phyloP scores from a whole-genome alignment of 192 early-diverging fungal species.

The Linnemannia zychae region DNA sequence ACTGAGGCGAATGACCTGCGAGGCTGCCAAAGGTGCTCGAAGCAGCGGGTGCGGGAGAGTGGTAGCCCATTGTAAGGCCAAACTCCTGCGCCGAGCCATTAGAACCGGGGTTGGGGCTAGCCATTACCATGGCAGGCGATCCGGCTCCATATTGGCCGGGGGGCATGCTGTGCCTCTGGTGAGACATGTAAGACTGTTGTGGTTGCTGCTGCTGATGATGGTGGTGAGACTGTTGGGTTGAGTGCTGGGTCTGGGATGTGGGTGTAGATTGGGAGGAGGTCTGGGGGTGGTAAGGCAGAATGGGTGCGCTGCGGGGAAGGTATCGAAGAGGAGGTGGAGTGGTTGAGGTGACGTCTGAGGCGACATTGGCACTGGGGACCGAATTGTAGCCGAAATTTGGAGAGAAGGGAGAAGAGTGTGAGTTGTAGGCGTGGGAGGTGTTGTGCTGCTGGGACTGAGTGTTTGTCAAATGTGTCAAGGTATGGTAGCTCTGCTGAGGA shows the following conservation, averaged over 20 bases:
- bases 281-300: constrained; percentile 21
- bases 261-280: background rate
- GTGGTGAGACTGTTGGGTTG: constrained; percentile 12
- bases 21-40: constrained; percentile 23
- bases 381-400: constrained; percentile 26
- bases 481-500: constrained; percentile 26
- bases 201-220: constrained; percentile 14
- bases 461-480: constrained; percentile 11
- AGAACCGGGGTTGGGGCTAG: constrained; percentile 11
- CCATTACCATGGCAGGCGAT: constrained; percentile 15
- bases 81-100: constrained; percentile 14
- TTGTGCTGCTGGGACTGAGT: constrained; percentile 3
- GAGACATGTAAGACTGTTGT: constrained; percentile 18
- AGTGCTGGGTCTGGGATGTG: constrained; percentile 19
- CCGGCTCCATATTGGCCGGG: constrained; percentile 23
- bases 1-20: constrained; percentile 1
- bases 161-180: constrained; percentile 14
- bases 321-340: constrained; percentile 29
- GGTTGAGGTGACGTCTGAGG: background rate
- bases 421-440: background rate
- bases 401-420: constrained; percentile 19
- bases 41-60: constrained; percentile 16
- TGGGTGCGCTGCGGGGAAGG: constrained; percentile 15
- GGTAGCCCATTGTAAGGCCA: constrained; percentile 34
- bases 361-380: background rate